These are phyloP conservation scores for Ajuga chamaepitys DNA, from an alignment of 257 asterid species.

Conservation along the genomic window DNA sequence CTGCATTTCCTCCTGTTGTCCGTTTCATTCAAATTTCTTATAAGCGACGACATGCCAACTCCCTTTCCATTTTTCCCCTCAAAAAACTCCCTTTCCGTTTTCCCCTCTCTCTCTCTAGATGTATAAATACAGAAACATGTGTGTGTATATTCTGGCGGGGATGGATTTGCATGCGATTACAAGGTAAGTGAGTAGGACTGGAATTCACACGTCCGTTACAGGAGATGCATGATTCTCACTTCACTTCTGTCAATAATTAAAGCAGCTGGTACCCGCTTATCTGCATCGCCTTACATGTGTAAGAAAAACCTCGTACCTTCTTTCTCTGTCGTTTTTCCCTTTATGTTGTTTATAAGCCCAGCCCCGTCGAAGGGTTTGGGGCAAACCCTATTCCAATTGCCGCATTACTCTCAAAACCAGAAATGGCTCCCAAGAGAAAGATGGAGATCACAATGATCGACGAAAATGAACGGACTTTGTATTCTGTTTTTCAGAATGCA, in stretches of 20 bases:
- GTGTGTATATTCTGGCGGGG: neutral
- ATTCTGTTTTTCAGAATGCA: neutral
- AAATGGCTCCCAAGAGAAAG: slow-evolving; percentile 2
- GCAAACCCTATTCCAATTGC: neutral
- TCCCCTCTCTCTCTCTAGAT: neutral
- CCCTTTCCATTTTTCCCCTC: neutral
- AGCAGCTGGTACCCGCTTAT: neutral
- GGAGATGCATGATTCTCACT: slow-evolving; percentile 5
- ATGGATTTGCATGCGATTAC: neutral
- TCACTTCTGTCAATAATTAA: neutral
- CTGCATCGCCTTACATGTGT: slow-evolving; percentile 13
- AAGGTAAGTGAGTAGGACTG: neutral
- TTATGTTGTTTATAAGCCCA: neutral
- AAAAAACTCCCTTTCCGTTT: neutral
- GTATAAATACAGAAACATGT: too few species aligned
- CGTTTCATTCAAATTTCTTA: neutral
- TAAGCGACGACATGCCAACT: neutral
- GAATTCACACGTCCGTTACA: neutral
- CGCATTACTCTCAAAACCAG: too few species aligned
- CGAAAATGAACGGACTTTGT: slow-evolving; percentile 4
- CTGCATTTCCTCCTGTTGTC: neutral
- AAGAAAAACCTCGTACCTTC: neutral
- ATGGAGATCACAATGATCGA: neutral
- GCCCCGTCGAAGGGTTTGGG: neutral
- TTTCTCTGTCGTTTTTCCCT: neutral